These are phyloP conservation scores for Apiotrichum akiyoshidainum DNA, from an alignment of 1,284 basidiomycete species.

Conservation along the genomic window DNA sequence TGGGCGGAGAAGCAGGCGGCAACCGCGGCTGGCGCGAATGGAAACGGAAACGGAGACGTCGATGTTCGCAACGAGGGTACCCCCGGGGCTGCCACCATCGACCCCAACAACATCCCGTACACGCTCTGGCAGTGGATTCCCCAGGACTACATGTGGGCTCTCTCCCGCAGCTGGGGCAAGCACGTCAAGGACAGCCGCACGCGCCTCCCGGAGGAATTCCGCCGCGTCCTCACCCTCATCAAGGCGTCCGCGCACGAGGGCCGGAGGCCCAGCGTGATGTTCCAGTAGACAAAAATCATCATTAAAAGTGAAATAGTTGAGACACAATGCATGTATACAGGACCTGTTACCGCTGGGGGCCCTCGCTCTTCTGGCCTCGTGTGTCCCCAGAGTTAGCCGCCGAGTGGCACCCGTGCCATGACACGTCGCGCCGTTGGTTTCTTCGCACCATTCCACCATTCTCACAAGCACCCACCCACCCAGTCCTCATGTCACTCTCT, in stretches of 20 bases:
- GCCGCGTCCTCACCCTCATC: slow-evolving; percentile 7
- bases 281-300: not conserved
- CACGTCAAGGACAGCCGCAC: slow-evolving; percentile 4
- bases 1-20: slow-evolving; percentile 6
- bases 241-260: slow-evolving; percentile 2
- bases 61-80: slow-evolving; percentile 16
- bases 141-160: slow-evolving; percentile 19
- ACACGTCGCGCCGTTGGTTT: too few relatives aligned
- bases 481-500: too few relatives aligned
- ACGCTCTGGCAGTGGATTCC: slow-evolving; percentile 19
- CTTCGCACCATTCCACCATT: too few relatives aligned
- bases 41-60: not conserved
- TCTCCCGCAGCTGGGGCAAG: slow-evolving; percentile 11
- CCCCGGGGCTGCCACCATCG: slow-evolving; percentile 11
- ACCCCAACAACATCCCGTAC: slow-evolving; percentile 16
- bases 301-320: too few relatives aligned
- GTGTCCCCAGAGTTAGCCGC: too few relatives aligned
- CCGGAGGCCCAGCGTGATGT: not conserved
- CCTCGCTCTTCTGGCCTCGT: too few relatives aligned
- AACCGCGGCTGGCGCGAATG: not conserved
- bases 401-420: too few relatives aligned
- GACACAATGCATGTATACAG: too few relatives aligned
- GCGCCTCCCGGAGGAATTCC: slow-evolving; percentile 10
- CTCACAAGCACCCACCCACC: too few relatives aligned
- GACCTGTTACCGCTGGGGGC: too few relatives aligned